Conservation (phyloP, 306 rosid genomes). For the Dryas drummondii region DNA sequence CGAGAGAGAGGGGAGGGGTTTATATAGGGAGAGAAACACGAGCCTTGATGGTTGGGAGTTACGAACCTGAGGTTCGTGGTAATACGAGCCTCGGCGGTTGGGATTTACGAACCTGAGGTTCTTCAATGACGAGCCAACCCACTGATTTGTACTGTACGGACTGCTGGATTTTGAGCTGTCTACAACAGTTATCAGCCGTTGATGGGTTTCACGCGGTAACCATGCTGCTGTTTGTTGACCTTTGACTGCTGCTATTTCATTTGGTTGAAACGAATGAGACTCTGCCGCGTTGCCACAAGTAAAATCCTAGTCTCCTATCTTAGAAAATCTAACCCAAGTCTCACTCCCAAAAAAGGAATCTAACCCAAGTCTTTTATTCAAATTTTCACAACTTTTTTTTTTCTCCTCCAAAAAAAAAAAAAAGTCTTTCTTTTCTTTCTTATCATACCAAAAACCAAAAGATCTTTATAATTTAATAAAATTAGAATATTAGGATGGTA, state of each 20-base stretch:
- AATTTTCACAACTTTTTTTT: too few relatives aligned
- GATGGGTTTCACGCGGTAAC: not conserved
- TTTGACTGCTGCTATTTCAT: not conserved
- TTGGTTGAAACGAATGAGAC: not conserved
- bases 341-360: too few relatives aligned
- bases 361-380: too few relatives aligned
- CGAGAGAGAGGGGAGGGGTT: not conserved
- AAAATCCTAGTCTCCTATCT: not conserved
- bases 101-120: slow-evolving; percentile 25
- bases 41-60: slow-evolving; percentile 26
- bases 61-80: slow-evolving; percentile 34
- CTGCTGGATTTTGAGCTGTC: not conserved
- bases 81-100: slow-evolving; percentile 25
- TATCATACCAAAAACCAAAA: too few relatives aligned
- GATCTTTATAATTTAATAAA: too few relatives aligned
- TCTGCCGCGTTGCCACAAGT: not conserved
- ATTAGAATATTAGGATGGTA: too few relatives aligned
- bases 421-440: too few relatives aligned
- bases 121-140: slow-evolving; percentile 15
- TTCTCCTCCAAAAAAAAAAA: too few relatives aligned
- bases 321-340: too few relatives aligned
- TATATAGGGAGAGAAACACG: slow-evolving; percentile 33
- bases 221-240: slow-evolving; percentile 14
- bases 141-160: slow-evolving; percentile 5
- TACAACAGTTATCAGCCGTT: not conserved